Conservation (phyloP, 148 eudicot species). For the Amaranthus palmeri region DNA sequence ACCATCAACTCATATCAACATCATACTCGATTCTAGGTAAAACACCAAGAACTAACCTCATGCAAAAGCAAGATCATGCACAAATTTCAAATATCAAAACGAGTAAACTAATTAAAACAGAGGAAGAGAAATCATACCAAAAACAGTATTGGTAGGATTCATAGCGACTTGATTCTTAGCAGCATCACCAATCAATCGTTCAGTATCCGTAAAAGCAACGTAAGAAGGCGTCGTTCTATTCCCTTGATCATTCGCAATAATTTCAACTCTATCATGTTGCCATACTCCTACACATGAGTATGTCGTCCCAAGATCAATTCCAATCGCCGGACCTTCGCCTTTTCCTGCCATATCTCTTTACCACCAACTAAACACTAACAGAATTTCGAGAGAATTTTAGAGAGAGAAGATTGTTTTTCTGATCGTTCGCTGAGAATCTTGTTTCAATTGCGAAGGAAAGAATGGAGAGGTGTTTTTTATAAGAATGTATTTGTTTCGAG, state of each 20-base stretch:
- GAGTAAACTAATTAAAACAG: neutral
- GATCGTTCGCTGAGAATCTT: neutral
- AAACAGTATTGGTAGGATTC: slow-evolving; percentile 50
- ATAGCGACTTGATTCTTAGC: slow-evolving; percentile 54
- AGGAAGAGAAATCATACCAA: slow-evolving; percentile 22
- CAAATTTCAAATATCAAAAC: neutral
- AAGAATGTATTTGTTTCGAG: slow-evolving; percentile 15
- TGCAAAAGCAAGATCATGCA: neutral
- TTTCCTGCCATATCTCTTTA: slow-evolving; percentile 35
- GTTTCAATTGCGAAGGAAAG: neutral
- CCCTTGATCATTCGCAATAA: slow-evolving; percentile 50
- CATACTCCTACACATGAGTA: slow-evolving; percentile 54
- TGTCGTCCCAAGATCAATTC: slow-evolving; percentile 48
- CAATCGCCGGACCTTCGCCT: slow-evolving; percentile 51
- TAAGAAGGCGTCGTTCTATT: slow-evolving; percentile 52
- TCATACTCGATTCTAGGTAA: too few relatives aligned
- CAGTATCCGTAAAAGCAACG: slow-evolving; percentile 49
- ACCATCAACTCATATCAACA: too few relatives aligned
- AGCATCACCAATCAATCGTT: slow-evolving; percentile 46
- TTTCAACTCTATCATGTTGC: slow-evolving; percentile 54
- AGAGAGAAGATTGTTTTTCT: neutral
- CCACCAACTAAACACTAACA: neutral
- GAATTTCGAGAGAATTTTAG: neutral
- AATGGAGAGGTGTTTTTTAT: slow-evolving; percentile 5
- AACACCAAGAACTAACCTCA: neutral